Conservation (phyloP, 257 asterid genomes). For the Primulina huaijiensis region DNA sequence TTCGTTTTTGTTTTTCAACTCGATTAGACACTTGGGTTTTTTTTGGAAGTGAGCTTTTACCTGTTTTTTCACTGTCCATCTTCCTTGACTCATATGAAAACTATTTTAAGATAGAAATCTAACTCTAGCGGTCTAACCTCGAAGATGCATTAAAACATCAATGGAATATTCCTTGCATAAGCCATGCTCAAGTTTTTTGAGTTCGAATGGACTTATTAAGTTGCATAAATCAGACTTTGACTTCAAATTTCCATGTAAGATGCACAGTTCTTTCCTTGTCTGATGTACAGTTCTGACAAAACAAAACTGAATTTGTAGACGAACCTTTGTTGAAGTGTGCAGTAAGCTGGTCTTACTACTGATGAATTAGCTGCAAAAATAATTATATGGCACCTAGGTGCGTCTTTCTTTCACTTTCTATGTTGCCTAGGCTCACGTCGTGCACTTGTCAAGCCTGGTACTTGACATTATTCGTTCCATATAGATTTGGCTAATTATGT, state of each 20-base stretch:
- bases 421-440: not conserved
- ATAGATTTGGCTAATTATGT: not conserved
- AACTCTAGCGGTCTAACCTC: not conserved
- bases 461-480: not conserved
- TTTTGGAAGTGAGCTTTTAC: too few species aligned
- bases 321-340: not conserved
- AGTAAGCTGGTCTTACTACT: not conserved
- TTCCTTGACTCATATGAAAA: too few species aligned
- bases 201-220: too few species aligned
- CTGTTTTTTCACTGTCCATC: too few species aligned
- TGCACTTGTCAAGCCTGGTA: not conserved
- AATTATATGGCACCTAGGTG: not conserved
- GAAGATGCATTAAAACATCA: not conserved
- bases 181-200: not conserved
- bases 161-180: too few species aligned
- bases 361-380: not conserved
- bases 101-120: too few species aligned
- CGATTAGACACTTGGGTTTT: too few species aligned
- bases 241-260: not conserved
- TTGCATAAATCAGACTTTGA: not conserved
- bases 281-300: not conserved
- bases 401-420: not conserved
- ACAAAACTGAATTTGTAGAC: not conserved
- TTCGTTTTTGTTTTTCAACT: too few species aligned
- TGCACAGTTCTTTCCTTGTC: not conserved